Evolutionary conservation across 2,329 filamentous ascomycete genomes (phyloP).

Genomic region (Verruconis gallopava): DNA sequence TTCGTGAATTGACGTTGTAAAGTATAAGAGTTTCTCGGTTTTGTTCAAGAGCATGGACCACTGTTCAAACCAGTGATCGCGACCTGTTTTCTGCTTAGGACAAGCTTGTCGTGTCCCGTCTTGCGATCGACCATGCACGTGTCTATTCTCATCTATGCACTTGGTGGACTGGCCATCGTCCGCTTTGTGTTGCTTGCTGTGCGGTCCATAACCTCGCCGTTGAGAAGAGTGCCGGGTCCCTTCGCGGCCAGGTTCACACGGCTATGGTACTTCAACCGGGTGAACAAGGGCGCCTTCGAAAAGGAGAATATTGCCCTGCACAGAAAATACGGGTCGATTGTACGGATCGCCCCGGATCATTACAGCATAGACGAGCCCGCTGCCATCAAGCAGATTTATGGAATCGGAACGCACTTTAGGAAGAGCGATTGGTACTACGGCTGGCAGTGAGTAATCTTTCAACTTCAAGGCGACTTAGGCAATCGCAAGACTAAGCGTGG

Average conservation of each 20-base stretch:
- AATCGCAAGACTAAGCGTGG: too few relatives aligned
- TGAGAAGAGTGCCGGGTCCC: conserved; percentile 32
- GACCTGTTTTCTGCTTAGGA: too few relatives aligned
- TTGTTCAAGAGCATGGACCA: too few relatives aligned
- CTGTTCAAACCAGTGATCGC: too few relatives aligned
- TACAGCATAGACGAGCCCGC: conserved; percentile 16
- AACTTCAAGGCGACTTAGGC: background rate
- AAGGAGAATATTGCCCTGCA: conserved; percentile 29
- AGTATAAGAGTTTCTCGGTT: too few relatives aligned
- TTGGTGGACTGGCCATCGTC: background rate
- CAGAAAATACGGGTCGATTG: conserved; percentile 23
- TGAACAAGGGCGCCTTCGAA: conserved; percentile 26
- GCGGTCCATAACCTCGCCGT: conserved; percentile 18
- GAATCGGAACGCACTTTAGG: conserved; percentile 25
- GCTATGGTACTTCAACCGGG: conserved; percentile 30
- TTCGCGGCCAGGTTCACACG: conserved; percentile 31
- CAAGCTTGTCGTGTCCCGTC: background rate
- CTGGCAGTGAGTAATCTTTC: conserved; percentile 3
- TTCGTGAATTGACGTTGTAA: too few relatives aligned
- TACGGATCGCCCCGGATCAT: conserved; percentile 11
- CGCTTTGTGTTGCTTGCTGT: background rate
- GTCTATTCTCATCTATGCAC: background rate
- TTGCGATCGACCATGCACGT: background rate
- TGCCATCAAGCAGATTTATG: conserved; percentile 31
- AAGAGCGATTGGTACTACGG: conserved; percentile 27